phyloP scores from a whole-genome alignment of 768 basidiomycete species.

The Hericium erinaceus region DNA sequence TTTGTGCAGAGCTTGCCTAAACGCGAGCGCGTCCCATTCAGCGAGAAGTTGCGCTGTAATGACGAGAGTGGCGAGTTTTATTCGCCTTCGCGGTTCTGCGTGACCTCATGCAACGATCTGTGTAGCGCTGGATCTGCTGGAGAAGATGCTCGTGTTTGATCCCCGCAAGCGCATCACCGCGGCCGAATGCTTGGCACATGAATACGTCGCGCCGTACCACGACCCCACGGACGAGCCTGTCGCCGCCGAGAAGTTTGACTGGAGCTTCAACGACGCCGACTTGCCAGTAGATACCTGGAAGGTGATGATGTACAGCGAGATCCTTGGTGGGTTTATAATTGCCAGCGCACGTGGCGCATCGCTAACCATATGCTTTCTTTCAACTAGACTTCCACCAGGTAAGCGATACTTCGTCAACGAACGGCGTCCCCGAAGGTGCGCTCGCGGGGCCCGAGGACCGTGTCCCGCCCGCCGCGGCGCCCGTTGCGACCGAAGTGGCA shows the following conservation, averaged over 20 bases:
- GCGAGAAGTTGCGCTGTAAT: conserved; percentile 80
- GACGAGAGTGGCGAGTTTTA: conserved; percentile 69
- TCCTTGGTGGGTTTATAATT: conserved; percentile 56
- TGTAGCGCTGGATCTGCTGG: conserved; percentile 85
- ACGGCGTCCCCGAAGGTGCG: conserved; percentile 47
- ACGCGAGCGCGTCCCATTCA: conserved; percentile 90
- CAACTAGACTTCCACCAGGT: conserved; percentile 73
- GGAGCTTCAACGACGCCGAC: conserved; percentile 99
- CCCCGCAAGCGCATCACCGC: conserved; percentile 96
- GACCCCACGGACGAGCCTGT: conserved; percentile 97
- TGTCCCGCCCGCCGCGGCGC: not conserved
- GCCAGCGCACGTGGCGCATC: too few species aligned
- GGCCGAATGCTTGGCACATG: conserved; percentile 78
- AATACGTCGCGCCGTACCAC: conserved; percentile 95
- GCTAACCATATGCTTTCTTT: too few species aligned
- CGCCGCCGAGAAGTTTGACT: conserved; percentile 91
- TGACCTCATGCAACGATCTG: not conserved
- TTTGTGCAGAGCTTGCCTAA: conserved; percentile 99
- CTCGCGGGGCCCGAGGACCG: conserved; percentile 51
- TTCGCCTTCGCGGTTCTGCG: not conserved
- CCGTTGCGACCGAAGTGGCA: not conserved
- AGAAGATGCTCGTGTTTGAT: conserved; percentile 99
- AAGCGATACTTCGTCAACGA: conserved; percentile 37
- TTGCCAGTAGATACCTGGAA: conserved; percentile 99
- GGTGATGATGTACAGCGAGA: conserved; percentile 99